These are phyloP conservation scores for Macrophomina tecta DNA, from an alignment of 2,329 filamentous ascomycete species.

Conservation along the genomic window DNA sequence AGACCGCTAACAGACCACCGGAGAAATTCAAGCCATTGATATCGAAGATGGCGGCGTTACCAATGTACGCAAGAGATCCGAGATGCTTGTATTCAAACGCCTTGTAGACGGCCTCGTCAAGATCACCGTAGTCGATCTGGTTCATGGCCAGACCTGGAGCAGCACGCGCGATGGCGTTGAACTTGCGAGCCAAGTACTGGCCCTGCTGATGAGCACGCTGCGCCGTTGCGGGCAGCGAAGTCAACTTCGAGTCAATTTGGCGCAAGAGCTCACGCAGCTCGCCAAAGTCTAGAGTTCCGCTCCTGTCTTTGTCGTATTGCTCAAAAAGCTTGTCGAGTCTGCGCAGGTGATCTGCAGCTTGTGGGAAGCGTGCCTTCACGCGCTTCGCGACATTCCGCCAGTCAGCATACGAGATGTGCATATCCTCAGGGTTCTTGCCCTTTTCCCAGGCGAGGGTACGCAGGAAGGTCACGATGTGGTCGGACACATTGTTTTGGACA, in stretches of 20 bases:
- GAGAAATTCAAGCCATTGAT: conserved; percentile 77
- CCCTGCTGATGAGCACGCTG: conserved; percentile 97
- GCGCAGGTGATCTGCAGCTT: conserved; percentile 84
- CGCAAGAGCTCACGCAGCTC: conserved; percentile 86
- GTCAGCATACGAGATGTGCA: conserved; percentile 84
- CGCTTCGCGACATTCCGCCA: conserved; percentile 85
- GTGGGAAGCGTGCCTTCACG: conserved; percentile 88
- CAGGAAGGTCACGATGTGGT: conserved; percentile 88
- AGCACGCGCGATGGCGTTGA: conserved; percentile 86
- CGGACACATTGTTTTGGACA: conserved; percentile 94
- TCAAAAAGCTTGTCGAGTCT: conserved; percentile 90
- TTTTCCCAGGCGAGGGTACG: conserved; percentile 90
- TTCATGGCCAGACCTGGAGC: conserved; percentile 78
- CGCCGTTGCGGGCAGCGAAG: conserved; percentile 90
- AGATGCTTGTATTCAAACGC: conserved; percentile 94
- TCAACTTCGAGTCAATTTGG: conserved; percentile 94
- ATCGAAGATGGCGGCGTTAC: conserved; percentile 96
- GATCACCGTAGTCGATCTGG: conserved; percentile 82
- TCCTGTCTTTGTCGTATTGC: conserved; percentile 91
- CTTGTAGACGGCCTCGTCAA: conserved; percentile 91
- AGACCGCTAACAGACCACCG: conserved; percentile 90
- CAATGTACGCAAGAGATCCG: conserved; percentile 90
- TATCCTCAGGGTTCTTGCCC: conserved; percentile 85
- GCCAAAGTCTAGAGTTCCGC: conserved; percentile 90
- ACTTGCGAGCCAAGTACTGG: conserved; percentile 87